Evolutionary conservation across 2,329 filamentous ascomycete species (phyloP), one percentile per base, ranked within the genome.

Genomic region (Phaeosphaeria sp.): DNA sequence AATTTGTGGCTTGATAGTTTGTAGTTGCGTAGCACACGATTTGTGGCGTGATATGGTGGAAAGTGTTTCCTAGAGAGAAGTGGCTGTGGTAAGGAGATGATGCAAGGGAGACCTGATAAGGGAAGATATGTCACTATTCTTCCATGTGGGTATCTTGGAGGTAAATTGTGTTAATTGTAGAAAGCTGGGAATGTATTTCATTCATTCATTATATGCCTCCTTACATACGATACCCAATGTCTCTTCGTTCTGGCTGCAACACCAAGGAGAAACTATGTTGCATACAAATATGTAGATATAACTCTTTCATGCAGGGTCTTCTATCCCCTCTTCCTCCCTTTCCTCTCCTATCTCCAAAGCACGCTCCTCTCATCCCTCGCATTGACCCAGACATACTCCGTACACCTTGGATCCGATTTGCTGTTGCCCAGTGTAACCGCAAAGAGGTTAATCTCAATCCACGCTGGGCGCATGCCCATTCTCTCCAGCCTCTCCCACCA

Each of bases 311-410:
- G 30, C 30, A 36, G 30, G 30, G 30, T 13, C 30, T 6, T 36
- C 30, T 36, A 36, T 13, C 9, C 9, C 30, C 30, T 3, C 7
- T 3, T 36, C 30, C 30, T 15, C 13, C 30, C 7, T 15, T 36
- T 36, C 30, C 13, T 36, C 11, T n/a, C 46, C 46, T 50, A 55
- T 46, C 51, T 65, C 71, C 69, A 72, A 47, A 73, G 64, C 43
- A 72, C 64, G 49, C 52, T 74, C 52, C 60, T 65, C 56, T 65
- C 53, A 52, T 73, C 72, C 54, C 62, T 68, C 2, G 68, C 68
- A 46, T 74, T 74, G n/a, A 74, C 72, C 67, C 70, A 71, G 1
- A 74, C 72, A 52, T 73, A 74, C 59, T 74, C 72, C 2, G 70
- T 73, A 56, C 72, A 74, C 25, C 68, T 63, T 0, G 72, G 72